These are phyloP conservation scores for Ustanciosporium gigantosporum DNA, from an alignment of 1,284 basidiomycete genomes.

Conservation along the genomic window DNA sequence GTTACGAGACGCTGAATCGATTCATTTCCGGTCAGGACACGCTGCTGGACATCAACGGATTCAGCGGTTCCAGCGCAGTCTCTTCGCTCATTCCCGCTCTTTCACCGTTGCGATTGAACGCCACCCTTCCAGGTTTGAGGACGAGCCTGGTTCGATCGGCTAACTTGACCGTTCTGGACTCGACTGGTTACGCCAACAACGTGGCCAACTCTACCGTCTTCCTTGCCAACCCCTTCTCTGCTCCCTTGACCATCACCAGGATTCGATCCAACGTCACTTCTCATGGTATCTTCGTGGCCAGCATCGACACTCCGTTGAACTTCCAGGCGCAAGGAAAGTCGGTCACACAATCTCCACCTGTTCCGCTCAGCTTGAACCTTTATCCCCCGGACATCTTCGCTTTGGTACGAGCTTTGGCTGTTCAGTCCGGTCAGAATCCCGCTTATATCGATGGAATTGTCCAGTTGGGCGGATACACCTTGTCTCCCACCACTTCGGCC, in stretches of 20 bases:
- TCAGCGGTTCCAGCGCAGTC: constrained; percentile 69
- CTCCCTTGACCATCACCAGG: constrained; percentile 68
- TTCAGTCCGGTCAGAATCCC: constrained; percentile 70
- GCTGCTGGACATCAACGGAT: constrained; percentile 64
- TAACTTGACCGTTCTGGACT: constrained; percentile 68
- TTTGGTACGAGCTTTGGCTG: constrained; percentile 70
- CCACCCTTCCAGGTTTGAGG: constrained; percentile 70
- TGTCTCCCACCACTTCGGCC: constrained; percentile 63
- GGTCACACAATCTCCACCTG: constrained; percentile 68
- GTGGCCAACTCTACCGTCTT: constrained; percentile 71
- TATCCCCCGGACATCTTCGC: constrained; percentile 75
- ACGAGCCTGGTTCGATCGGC: constrained; percentile 69
- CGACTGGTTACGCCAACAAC: constrained; percentile 71
- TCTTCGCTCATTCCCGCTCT: constrained; percentile 71
- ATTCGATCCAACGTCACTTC: constrained; percentile 71
- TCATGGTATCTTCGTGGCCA: constrained; percentile 71
- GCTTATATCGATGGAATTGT: constrained; percentile 73
- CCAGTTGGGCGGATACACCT: constrained; percentile 71
- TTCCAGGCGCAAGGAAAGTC: constrained; percentile 68
- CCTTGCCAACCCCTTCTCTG: constrained; percentile 73
- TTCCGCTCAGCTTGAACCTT: constrained; percentile 73
- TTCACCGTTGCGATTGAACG: constrained; percentile 68
- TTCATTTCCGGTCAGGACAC: constrained; percentile 68
- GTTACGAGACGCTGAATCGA: constrained; percentile 70
- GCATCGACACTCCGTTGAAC: constrained; percentile 68